phyloP scores from a whole-genome alignment of 2,329 filamentous ascomycete species.

The Gliomastix tumulicola region DNA sequence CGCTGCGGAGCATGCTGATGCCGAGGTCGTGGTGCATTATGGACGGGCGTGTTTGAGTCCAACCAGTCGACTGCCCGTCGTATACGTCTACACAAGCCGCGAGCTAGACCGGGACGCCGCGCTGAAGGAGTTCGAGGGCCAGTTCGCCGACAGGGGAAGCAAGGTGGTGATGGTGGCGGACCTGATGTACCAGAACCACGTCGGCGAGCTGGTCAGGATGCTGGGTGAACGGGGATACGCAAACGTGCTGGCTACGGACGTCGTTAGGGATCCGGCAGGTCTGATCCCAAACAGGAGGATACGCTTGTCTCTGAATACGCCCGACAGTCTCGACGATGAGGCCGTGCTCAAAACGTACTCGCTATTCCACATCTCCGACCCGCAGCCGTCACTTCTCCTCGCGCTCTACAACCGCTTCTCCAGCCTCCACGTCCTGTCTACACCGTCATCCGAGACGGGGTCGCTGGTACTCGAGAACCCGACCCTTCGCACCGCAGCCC shows the following conservation, averaged over 20 bases:
- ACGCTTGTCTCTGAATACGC: too few relatives aligned
- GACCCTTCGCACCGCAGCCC: slow-evolving; percentile 36
- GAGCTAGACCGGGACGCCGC: slow-evolving; percentile 56
- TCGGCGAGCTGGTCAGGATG: slow-evolving; percentile 47
- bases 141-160: slow-evolving; percentile 56
- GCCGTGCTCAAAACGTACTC: slow-evolving; percentile 57
- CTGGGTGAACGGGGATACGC: slow-evolving; percentile 62
- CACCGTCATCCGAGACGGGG: slow-evolving; percentile 43
- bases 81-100: slow-evolving; percentile 82
- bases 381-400: slow-evolving; percentile 75
- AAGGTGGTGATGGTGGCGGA: slow-evolving; percentile 82
- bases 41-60: slow-evolving; percentile 88
- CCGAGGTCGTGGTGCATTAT: slow-evolving; percentile 90
- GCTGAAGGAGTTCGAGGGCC: slow-evolving; percentile 53
- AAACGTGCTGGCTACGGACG: slow-evolving; percentile 59
- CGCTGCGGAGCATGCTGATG: slow-evolving; percentile 86
- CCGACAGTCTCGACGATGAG: slow-evolving; percentile 24
- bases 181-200: slow-evolving; percentile 75
- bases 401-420: slow-evolving; percentile 78
- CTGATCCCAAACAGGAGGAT: slow-evolving; percentile 78
- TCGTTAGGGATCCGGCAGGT: slow-evolving; percentile 73
- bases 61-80: slow-evolving; percentile 76
- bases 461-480: slow-evolving; percentile 40
- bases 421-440: slow-evolving; percentile 72
- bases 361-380: slow-evolving; percentile 79